Conservation (phyloP, 179 eudicot genomes). For the Beta macrorhiza region DNA sequence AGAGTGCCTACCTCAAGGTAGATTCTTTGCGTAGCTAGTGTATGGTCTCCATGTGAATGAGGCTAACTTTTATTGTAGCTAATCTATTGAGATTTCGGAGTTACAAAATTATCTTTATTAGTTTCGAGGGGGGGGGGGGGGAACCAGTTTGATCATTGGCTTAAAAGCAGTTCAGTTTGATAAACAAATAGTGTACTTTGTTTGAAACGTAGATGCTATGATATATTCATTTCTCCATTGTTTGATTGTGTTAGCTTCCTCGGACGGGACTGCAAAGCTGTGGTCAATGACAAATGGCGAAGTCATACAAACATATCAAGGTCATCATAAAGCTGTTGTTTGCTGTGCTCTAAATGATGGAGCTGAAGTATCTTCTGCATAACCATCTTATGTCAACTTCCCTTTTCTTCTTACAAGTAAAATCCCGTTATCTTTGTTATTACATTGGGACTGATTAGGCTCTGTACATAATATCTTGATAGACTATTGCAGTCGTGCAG, state of each 20-base stretch:
- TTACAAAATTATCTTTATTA: background rate
- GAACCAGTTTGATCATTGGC: too few relatives aligned
- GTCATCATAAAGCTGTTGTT: slow-evolving; percentile 87
- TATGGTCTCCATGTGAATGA: background rate
- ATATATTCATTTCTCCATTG: too few relatives aligned
- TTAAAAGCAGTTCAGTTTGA: too few relatives aligned
- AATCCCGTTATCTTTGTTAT: background rate
- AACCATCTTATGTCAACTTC: background rate
- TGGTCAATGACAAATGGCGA: slow-evolving; percentile 81
- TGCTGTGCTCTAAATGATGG: slow-evolving; percentile 98
- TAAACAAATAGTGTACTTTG: too few relatives aligned
- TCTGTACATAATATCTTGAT: slow-evolving; percentile 13
- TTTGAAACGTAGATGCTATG: too few relatives aligned
- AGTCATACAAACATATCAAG: slow-evolving; percentile 74
- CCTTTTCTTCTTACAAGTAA: background rate
- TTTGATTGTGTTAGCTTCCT: slow-evolving; percentile 61
- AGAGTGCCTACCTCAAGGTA: background rate
- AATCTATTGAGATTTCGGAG: background rate
- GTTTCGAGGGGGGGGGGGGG: too few relatives aligned
- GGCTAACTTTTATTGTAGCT: background rate
- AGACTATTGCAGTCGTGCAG: background rate
- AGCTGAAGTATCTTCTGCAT: slow-evolving; percentile 58
- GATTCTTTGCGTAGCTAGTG: background rate
- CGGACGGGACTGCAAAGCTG: slow-evolving; percentile 77
- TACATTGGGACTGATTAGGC: background rate